phyloP scores from a whole-genome alignment of 2,329 filamentous ascomycete genomes.

The Tolypocladium tundrense region DNA sequence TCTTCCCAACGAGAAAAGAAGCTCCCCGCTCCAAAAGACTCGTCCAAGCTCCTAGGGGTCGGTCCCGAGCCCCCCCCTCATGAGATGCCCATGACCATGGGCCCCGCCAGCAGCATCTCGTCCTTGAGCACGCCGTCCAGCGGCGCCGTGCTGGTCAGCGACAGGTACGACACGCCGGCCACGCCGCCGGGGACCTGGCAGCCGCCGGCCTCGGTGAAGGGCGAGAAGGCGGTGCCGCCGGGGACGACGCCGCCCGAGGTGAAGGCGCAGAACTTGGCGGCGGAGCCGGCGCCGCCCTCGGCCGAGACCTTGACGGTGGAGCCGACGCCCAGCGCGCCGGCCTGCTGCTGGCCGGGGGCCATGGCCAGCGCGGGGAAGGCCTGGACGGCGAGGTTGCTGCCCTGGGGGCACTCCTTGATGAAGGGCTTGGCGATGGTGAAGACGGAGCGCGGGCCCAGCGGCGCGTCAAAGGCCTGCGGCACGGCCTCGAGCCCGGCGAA shows the following conservation, averaged over 20 bases:
- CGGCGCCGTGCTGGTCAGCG: slow-evolving; percentile 46
- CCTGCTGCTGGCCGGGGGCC: slow-evolving; percentile 30
- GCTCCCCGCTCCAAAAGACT: background rate
- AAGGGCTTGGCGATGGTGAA: slow-evolving; percentile 66
- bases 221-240: slow-evolving; percentile 49
- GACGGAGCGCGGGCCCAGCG: slow-evolving; percentile 57
- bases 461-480: slow-evolving; percentile 59
- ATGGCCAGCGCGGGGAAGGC: slow-evolving; percentile 50
- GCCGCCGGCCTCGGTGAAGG: slow-evolving; percentile 38
- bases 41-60: background rate
- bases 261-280: slow-evolving; percentile 55
- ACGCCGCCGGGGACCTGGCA: slow-evolving; percentile 54
- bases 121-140: slow-evolving; percentile 44
- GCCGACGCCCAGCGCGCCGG: slow-evolving; percentile 24
- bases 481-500: slow-evolving; percentile 48
- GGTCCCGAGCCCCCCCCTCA: background rate
- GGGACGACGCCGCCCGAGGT: slow-evolving; percentile 47
- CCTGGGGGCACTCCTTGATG: slow-evolving; percentile 59
- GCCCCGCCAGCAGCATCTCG: slow-evolving; percentile 55
- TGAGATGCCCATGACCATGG: slow-evolving; percentile 42
- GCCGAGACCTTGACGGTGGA: slow-evolving; percentile 31
- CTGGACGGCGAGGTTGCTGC: slow-evolving; percentile 52
- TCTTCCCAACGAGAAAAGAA: background rate
- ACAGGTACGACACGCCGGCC: slow-evolving; percentile 56
- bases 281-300: slow-evolving; percentile 28